Percentiles rank a stretch among this genome's conserved stretches.
These are phyloP conservation scores for Puccinia novopanici DNA, from an alignment of 1,284 basidiomycete species.

Conservation along the genomic window DNA sequence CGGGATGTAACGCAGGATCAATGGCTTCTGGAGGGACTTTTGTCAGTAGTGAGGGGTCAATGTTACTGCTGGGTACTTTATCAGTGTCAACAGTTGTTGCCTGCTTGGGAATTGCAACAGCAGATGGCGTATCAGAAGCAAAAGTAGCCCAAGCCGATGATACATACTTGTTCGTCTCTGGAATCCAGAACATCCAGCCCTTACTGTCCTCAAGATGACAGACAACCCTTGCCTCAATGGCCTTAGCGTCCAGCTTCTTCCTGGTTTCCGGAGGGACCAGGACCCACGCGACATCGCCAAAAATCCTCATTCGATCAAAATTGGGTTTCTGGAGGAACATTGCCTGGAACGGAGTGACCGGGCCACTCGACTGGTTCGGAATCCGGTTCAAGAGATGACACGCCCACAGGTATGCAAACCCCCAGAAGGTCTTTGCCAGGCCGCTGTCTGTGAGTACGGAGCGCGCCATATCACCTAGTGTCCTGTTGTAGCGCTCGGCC, in stretches of 20 bases:
- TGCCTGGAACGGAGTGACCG: not conserved
- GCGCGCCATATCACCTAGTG: not conserved
- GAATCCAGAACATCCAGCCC: too few species aligned
- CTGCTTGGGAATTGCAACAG: too few species aligned
- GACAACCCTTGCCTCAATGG: not conserved
- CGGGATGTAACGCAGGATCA: too few species aligned
- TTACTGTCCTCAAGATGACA: not conserved
- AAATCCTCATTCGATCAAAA: not conserved
- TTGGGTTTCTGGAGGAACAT: not conserved
- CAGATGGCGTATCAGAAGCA: not conserved
- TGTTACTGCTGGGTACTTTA: too few species aligned
- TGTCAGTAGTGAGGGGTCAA: too few species aligned
- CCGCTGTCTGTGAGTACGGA: too few species aligned
- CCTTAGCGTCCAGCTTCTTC: conserved; percentile 3
- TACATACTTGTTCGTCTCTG: too few species aligned
- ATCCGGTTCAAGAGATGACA: not conserved
- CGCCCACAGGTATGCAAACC: too few species aligned
- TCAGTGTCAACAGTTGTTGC: too few species aligned
- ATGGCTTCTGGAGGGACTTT: too few species aligned
- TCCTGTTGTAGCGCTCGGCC: conserved; percentile 15
- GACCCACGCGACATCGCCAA: not conserved
- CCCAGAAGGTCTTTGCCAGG: too few species aligned
- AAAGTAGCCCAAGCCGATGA: too few species aligned
- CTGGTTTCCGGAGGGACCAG: not conserved
- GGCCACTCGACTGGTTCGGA: not conserved